Conservation (phyloP, 768 basidiomycete species). For the Amanita fuliginea region DNA sequence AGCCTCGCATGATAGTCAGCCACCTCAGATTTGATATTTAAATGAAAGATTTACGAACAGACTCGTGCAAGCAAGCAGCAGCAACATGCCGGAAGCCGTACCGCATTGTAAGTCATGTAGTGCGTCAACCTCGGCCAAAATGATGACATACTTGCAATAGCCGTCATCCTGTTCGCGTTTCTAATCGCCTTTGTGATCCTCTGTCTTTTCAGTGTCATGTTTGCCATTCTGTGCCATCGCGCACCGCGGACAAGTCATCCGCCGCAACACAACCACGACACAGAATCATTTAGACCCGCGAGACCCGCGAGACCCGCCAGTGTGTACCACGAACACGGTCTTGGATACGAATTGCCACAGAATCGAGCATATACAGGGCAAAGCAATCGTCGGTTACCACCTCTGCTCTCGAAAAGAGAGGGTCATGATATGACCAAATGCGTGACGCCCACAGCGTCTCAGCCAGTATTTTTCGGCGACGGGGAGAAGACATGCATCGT, state of each 20-base stretch:
- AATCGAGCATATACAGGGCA: neutral
- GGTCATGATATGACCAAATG: neutral
- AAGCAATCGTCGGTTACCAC: neutral
- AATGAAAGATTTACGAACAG: neutral
- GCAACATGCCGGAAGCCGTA: neutral
- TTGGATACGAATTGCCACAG: constrained; percentile 2
- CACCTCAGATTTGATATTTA: neutral
- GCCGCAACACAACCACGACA: neutral
- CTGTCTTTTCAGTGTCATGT: constrained; percentile 4
- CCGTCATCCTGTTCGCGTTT: constrained; percentile 4
- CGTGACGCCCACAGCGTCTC: constrained; percentile 12
- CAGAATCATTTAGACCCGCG: neutral
- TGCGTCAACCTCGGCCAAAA: neutral
- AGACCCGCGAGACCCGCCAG: neutral
- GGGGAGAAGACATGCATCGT: constrained; percentile 12
- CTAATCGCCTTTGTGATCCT: constrained; percentile 6
- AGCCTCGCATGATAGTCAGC: neutral
- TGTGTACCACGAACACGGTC: neutral
- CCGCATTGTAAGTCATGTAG: neutral
- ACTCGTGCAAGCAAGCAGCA: neutral
- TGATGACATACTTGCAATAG: neutral
- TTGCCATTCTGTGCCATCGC: neutral
- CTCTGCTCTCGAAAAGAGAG: neutral
- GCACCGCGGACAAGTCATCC: neutral
- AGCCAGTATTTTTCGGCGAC: constrained; percentile 18